phyloP scores from a whole-genome alignment of 441 rosid species.

The Euphorbia schlechtendalii region DNA sequence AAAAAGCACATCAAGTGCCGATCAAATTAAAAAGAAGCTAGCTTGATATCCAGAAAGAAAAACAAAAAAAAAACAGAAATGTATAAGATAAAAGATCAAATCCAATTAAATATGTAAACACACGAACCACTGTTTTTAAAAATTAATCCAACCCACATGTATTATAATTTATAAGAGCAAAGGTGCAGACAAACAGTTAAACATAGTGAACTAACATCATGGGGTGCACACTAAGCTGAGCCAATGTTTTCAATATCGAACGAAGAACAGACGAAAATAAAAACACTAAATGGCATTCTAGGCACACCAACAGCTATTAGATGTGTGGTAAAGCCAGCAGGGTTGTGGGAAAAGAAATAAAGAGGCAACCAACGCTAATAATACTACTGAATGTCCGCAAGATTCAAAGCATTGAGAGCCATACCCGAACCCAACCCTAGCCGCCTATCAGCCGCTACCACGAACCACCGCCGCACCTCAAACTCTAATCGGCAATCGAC shows the following conservation, averaged over 20 bases:
- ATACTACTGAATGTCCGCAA: no score
- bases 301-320: not conserved
- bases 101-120: not conserved
- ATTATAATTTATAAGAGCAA: not conserved
- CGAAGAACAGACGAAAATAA: not conserved
- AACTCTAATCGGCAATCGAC: no score
- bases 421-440: no score
- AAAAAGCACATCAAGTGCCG: not conserved
- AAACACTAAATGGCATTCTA: not conserved
- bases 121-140: not conserved
- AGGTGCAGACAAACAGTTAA: not conserved
- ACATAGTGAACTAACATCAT: not conserved
- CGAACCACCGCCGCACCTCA: no score
- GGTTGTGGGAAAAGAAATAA: not conserved
- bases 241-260: conserved; percentile 1
- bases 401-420: no score
- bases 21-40: not conserved
- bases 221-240: not conserved
- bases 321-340: not conserved
- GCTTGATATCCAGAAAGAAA: not conserved
- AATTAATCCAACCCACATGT: not conserved
- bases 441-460: no score
- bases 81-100: not conserved
- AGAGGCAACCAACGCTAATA: not conserved
- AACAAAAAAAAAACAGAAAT: not conserved